Percentiles rank a stretch among this genome's conserved stretches.
Conservation (phyloP, 495 filamentous ascomycete genomes). For the Cenococcum geophilum region DNA sequence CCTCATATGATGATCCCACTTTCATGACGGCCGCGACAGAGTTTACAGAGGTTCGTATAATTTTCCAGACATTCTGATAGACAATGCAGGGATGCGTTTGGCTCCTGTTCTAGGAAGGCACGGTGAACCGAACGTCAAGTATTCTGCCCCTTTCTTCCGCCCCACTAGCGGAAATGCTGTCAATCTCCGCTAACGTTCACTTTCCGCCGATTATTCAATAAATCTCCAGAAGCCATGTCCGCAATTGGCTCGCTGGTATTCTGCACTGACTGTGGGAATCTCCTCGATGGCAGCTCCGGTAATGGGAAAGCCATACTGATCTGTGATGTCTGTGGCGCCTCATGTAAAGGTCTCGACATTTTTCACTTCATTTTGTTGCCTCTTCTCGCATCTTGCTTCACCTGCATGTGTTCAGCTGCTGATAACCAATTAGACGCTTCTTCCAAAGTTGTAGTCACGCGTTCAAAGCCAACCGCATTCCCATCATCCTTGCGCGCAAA, state of each 20-base stretch:
- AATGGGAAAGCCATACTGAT: constrained; percentile 64
- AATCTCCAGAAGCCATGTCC: constrained; percentile 52
- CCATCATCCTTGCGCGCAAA: constrained; percentile 82
- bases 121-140: background rate
- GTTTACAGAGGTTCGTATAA: background rate
- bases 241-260: constrained; percentile 87
- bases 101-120: background rate
- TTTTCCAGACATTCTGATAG: background rate
- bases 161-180: background rate
- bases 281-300: constrained; percentile 73
- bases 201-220: background rate
- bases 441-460: constrained; percentile 72
- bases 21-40: background rate
- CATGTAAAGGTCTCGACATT: constrained; percentile 62
- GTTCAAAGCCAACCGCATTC: constrained; percentile 77
- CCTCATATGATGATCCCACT: background rate
- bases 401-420: background rate
- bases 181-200: background rate
- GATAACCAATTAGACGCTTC: constrained; percentile 56
- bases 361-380: background rate
- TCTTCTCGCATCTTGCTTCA: background rate
- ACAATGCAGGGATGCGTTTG: background rate
- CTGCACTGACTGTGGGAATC: constrained; percentile 87
- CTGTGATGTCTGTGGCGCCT: constrained; percentile 79
- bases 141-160: background rate